Conservation (phyloP, 2,329 filamentous ascomycete species). For the Diaporthe eres region DNA sequence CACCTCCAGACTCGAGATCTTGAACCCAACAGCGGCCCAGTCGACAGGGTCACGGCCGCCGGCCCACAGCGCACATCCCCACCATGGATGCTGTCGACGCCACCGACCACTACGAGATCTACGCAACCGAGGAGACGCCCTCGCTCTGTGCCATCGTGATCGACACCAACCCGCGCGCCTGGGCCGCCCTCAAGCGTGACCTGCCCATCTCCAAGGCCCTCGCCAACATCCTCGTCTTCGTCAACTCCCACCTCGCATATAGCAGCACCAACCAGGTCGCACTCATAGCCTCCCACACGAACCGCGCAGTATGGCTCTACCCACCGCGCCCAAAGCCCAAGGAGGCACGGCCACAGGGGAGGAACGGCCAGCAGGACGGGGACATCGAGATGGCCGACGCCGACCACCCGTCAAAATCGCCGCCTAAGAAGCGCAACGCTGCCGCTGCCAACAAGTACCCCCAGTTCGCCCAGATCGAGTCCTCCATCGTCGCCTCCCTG, state of each 20-base stretch:
- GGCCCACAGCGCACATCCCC: constrained; percentile 41
- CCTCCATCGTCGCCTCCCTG: constrained; percentile 82
- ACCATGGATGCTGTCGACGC: constrained; percentile 70
- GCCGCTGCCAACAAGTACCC: constrained; percentile 88
- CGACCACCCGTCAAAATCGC: constrained; percentile 41
- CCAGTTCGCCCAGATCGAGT: constrained; percentile 89
- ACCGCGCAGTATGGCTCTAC: constrained; percentile 91
- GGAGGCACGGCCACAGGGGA: constrained; percentile 8
- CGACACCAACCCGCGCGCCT: constrained; percentile 94
- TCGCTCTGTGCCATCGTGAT: constrained; percentile 92
- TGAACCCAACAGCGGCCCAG: background rate
- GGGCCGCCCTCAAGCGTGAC: constrained; percentile 81
- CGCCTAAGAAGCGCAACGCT: constrained; percentile 47
- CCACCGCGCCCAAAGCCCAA: constrained; percentile 64
- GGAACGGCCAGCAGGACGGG: constrained; percentile 5
- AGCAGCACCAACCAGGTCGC: constrained; percentile 95
- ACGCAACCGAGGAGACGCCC: constrained; percentile 71
- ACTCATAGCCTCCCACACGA: constrained; percentile 89
- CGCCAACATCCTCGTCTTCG: constrained; percentile 92
- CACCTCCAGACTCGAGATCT: background rate
- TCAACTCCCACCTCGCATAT: constrained; percentile 95
- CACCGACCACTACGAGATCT: constrained; percentile 72
- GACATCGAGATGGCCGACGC: constrained; percentile 71
- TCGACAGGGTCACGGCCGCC: constrained; percentile 10
- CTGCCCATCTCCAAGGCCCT: constrained; percentile 88